Evolutionary conservation across 2,329 filamentous ascomycete genomes (phyloP).

Genomic region (Fusarium pseudonygamai): DNA sequence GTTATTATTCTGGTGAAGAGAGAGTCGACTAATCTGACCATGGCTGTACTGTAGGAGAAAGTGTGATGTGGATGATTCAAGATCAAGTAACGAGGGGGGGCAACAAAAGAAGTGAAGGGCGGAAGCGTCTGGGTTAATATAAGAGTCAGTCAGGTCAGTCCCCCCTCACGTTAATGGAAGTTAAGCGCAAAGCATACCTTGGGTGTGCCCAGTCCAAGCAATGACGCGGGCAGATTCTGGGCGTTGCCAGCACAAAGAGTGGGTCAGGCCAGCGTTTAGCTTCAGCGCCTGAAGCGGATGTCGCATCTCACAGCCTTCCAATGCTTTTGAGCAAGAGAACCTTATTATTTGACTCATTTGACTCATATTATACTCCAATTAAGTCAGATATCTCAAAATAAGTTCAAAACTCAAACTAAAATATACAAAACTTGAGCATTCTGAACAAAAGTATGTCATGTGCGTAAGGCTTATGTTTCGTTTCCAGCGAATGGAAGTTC

Average conservation of each 20-base stretch:
- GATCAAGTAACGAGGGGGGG: constrained; percentile 28
- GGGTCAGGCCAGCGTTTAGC: not conserved
- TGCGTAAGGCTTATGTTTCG: not conserved
- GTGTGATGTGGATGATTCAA: constrained; percentile 24
- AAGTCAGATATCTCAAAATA: no score
- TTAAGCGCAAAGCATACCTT: not conserved
- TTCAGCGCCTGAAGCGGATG: constrained; percentile 22
- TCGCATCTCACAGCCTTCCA: constrained; percentile 8
- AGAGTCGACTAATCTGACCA: constrained; percentile 38
- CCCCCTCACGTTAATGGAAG: not conserved
- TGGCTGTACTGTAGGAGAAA: constrained; percentile 38
- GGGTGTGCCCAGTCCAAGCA: not conserved
- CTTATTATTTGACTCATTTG: not conserved
- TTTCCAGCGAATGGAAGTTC: not conserved
- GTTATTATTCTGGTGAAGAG: constrained; percentile 35
- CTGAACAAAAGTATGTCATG: not conserved
- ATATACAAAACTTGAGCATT: not conserved
- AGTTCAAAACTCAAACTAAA: no score
- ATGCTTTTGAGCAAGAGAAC: not conserved
- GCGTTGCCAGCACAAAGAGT: constrained; percentile 13
- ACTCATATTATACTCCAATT: not conserved
- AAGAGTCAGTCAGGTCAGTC: constrained; percentile 9
- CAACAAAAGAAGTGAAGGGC: constrained; percentile 19
- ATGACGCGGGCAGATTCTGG: constrained; percentile 34
- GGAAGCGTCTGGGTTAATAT: constrained; percentile 21